These are phyloP conservation scores for Botrytis fragariae DNA, from an alignment of 2,329 filamentous ascomycete genomes.

Conservation along the genomic window DNA sequence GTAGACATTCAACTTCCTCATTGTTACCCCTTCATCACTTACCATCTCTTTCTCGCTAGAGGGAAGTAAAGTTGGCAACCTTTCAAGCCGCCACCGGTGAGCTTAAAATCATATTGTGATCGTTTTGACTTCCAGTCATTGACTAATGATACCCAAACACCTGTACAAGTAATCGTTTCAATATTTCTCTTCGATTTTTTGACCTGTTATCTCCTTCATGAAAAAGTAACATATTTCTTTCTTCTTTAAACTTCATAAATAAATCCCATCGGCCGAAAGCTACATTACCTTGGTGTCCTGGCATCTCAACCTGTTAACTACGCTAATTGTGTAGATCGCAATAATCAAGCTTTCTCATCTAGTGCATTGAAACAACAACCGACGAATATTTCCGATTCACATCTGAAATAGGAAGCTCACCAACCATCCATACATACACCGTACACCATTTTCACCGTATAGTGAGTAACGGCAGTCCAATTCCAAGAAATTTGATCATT, in stretches of 20 bases:
- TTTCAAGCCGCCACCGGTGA: background rate
- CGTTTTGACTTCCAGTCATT: background rate
- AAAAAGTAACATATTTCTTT: background rate
- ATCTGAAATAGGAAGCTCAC: slow-evolving; percentile 20
- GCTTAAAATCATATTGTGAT: background rate
- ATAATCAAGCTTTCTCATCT: slow-evolving; percentile 18
- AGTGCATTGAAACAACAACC: slow-evolving; percentile 5
- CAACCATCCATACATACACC: slow-evolving; percentile 16
- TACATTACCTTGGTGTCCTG: background rate
- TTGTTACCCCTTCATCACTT: background rate
- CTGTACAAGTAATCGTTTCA: background rate
- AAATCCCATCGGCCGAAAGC: background rate
- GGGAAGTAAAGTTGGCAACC: background rate
- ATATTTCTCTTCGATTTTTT: background rate
- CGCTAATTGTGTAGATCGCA: slow-evolving; percentile 8
- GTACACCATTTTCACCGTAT: background rate
- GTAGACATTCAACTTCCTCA: background rate
- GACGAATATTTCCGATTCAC: slow-evolving; percentile 18
- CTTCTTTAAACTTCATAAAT: background rate
- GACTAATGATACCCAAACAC: background rate
- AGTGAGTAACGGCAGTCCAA: background rate
- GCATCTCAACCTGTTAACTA: background rate
- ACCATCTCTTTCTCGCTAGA: background rate
- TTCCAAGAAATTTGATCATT: background rate
- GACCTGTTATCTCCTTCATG: background rate